These are phyloP conservation scores for Talaromyces rugulosus DNA, from an alignment of 2,329 filamentous ascomycete genomes.

Conservation along the genomic window DNA sequence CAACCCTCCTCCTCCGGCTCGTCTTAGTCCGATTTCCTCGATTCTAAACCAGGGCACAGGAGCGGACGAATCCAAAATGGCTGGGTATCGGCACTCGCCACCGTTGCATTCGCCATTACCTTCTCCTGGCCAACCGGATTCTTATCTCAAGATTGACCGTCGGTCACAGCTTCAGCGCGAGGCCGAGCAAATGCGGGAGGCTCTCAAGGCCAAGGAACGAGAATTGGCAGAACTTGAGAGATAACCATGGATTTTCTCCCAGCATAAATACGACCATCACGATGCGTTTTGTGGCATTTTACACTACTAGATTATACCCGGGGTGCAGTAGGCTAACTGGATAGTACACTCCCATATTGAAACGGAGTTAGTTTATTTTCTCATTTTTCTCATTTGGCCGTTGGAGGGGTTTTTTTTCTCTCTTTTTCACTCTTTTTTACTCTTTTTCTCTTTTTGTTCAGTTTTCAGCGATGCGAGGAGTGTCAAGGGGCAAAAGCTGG, in stretches of 20 bases:
- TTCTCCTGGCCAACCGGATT: conserved; percentile 43
- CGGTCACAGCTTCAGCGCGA: conserved; percentile 66
- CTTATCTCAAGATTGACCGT: conserved; percentile 54
- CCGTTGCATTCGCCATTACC: conserved; percentile 15
- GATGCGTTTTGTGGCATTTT: background rate
- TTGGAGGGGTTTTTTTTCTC: background rate
- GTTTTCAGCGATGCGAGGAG: background rate
- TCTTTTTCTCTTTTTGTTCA: background rate
- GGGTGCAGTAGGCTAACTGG: background rate
- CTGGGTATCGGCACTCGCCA: conserved; percentile 22
- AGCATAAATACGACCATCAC: background rate
- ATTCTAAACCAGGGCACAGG: conserved; percentile 58
- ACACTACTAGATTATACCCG: background rate
- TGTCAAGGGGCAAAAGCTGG: background rate
- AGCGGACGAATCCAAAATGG: conserved; percentile 21
- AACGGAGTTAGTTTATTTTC: background rate
- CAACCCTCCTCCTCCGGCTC: conserved; percentile 46
- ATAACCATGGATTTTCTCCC: background rate
- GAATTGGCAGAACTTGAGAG: conserved; percentile 57
- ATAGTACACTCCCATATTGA: background rate
- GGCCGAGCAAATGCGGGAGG: conserved; percentile 69
- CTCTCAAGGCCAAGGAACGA: conserved; percentile 68
- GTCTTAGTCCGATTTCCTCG: conserved; percentile 71
- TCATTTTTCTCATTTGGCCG: background rate
- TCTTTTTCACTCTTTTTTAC: background rate